Evolutionary conservation across 495 filamentous ascomycete genomes (phyloP), one percentile per base, ranked within the genome.

Genomic region (Ascodesmis nigricans): DNA sequence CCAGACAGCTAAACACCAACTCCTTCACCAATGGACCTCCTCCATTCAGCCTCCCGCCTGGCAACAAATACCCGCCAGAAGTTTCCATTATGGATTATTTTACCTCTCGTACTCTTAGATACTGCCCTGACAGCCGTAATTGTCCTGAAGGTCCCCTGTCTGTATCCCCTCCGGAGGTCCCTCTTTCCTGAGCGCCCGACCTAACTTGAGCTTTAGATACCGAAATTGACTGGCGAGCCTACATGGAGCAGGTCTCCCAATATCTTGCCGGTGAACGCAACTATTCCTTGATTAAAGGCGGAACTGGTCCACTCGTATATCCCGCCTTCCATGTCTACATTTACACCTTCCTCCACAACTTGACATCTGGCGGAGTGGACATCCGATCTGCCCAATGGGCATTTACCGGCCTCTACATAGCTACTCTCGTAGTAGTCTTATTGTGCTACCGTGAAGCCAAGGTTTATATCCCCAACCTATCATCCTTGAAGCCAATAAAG

Each of bases 191-290:
- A 9, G 19, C 14, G 1, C 11, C 10, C 5, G 6, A 7, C 22
- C 11, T 29, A n/a, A 36, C 25, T 8, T 20, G 35, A 33, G 28
- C 20, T 22, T 30, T 46, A 95, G 87, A 97, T 54, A 97, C 87
- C 27, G 87, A 97, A 53, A 97, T 97, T 49, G 87, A 97, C 56
- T 97, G 87, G 87, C 65, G 61, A 33, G 80, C 84, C 1, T 97
- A 97, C 54, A 95, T 95, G 83, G 65, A 92, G 45, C 87, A 97
- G 45, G 58, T 93, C 33, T 55, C 66, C 17, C 74, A 82, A 21
- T 87, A 75, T 46, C 50, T 79, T 18, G 58, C 65, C 4, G 87
- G 87, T 29, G 84, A 93, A 60, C 70, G 75, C 49, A 75, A 95
- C 54, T 97, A 97, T 52, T 66, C 69, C 21, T 57, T 66, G 7